Base-by-base conservation (phyloP, 2,329 filamentous ascomycete genomes). In the Lecanicillium sp. region DNA sequence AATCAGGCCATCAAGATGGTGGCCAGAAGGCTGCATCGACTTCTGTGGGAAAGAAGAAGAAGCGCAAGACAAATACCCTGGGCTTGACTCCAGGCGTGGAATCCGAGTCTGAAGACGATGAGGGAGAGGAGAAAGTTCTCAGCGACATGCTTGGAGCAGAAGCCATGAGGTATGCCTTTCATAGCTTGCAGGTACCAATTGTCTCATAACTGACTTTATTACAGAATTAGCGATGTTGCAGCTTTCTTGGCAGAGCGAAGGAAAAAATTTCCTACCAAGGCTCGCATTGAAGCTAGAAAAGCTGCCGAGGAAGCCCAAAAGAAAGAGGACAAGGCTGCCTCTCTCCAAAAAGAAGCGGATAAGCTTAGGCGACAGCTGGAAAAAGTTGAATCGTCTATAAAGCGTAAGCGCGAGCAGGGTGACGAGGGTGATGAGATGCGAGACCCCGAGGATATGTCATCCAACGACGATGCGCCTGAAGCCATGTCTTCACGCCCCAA, bases 231-330 rank as follows among this genome's bases (percentile, higher is more conserved):
- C 42, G 88, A 95, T 53, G 71, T 95, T 40, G 73, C 78, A 17
- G 75, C 78, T 6, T 96, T 87, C 78, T 77, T 94, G 45, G 78
- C 78, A 35, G 87, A 95, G 58, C 78, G 90, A 43, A 83, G 73
- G 54, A 82, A 78, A 47, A 80, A 82, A 37, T 96, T 77, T 56
- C 90, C 90, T 2, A 95, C 89, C 3, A 76, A 78, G 56, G 76
- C 77, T 43, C 79, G 85, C 40, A 66, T 79, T 45, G 71, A 77
- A 44, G 76, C 76, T 46, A 85, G 75, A 59, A 74, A 76, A 45
- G 69, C 70, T 49, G 64, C 62, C 42, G 60, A 63, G 50, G 53
- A 62, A 50, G 57, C 62, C 42, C 57, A 62, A 29, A 62, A 57
- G 31, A 70, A 74, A 40, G 67, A 72, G 40, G 77, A 80, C 53